Base-by-base conservation (phyloP, 441 rosid genomes). In the Euphorbia schlechtendalii region DNA sequence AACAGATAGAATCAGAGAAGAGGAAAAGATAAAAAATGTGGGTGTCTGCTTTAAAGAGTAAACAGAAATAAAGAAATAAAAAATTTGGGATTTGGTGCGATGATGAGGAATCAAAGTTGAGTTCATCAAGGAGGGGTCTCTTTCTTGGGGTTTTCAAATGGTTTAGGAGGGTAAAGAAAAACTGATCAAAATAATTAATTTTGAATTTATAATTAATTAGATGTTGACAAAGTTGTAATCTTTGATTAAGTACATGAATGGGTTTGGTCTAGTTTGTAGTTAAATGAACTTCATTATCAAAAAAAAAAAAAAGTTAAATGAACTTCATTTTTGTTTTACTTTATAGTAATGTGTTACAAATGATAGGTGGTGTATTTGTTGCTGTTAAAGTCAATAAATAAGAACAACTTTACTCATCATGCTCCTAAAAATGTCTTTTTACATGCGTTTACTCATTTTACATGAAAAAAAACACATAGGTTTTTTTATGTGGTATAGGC, bases 131-230 rank as follows among this genome's bases (percentile, higher is more conserved):
- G 70, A 76, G 82, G 65, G 73, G 73, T 68, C 79, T 78, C 79
- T 77, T 87, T 85, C 89, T 84, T 69, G 89, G 92, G 89, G 82
- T 74, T 87, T 89, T 87, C 95, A 89, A 92, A 89, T 82, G 86
- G 91, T 81, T 87, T 82, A 77, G 80, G 87, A 75, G 89, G 89
- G 87, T 75, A 78, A 80, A 74, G 72, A 77, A 15, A 41, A 46
- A 60, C 4, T 57, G 43, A 41, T 22, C 54, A 3, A 22, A 49
- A 40, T 8, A 20, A 11, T 28, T 55, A 34, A 32, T 40, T 41
- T 3, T 32, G 9, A 56, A 45, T 12, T 14, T 59, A 11, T 46
- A 41, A 27, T 14, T 41, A 14, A 18, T 4, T 51, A 18, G 8
- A 15, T 14, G 14, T 49, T 64, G 24, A 20, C 53, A 56, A 66